Evolutionary conservation across 2,329 filamentous ascomycete species (phyloP).

Genomic region (Aurifilum marmelostoma): DNA sequence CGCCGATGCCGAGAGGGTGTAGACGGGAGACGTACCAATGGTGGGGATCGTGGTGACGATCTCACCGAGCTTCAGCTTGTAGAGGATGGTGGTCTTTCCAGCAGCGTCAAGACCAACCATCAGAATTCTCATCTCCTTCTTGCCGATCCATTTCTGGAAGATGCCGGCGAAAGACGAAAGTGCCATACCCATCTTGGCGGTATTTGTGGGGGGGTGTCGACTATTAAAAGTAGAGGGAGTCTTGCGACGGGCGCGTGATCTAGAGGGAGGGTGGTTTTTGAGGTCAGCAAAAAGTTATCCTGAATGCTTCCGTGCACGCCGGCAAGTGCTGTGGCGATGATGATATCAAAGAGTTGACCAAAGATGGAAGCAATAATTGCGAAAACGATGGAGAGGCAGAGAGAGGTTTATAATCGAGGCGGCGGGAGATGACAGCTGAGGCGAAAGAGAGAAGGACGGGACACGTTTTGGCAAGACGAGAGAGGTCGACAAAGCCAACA

Average conservation of each 20-base stretch:
- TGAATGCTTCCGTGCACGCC: not conserved
- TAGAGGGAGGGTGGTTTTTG: slow-evolving; percentile 15
- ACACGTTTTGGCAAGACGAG: slow-evolving; percentile 26
- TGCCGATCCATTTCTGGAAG: slow-evolving; percentile 79
- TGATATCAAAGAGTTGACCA: slow-evolving; percentile 17
- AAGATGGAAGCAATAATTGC: slow-evolving; percentile 13
- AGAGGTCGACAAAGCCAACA: slow-evolving; percentile 19
- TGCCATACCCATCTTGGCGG: slow-evolving; percentile 86
- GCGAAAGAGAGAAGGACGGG: slow-evolving; percentile 18
- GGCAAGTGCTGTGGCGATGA: not conserved
- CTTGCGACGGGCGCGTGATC: slow-evolving; percentile 21
- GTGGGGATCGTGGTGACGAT: slow-evolving; percentile 99
- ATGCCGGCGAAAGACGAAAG: slow-evolving; percentile 57
- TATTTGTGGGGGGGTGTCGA: slow-evolving; percentile 39
- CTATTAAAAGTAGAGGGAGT: slow-evolving; percentile 16
- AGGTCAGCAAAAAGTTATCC: slow-evolving; percentile 17
- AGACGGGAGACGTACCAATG: slow-evolving; percentile 68
- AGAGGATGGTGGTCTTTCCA: slow-evolving; percentile 99
- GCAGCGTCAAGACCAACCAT: slow-evolving; percentile 99
- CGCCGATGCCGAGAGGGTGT: slow-evolving; percentile 3
- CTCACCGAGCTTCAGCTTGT: slow-evolving; percentile 99
- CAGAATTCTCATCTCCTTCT: slow-evolving; percentile 99
- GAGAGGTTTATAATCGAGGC: slow-evolving; percentile 16
- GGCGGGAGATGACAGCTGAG: slow-evolving; percentile 30
- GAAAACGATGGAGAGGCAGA: not conserved